Percentiles rank a stretch among this genome's conserved stretches.
phyloP scores from a whole-genome alignment of 768 basidiomycete genomes.

The Lactifluus hygrophoroides region DNA sequence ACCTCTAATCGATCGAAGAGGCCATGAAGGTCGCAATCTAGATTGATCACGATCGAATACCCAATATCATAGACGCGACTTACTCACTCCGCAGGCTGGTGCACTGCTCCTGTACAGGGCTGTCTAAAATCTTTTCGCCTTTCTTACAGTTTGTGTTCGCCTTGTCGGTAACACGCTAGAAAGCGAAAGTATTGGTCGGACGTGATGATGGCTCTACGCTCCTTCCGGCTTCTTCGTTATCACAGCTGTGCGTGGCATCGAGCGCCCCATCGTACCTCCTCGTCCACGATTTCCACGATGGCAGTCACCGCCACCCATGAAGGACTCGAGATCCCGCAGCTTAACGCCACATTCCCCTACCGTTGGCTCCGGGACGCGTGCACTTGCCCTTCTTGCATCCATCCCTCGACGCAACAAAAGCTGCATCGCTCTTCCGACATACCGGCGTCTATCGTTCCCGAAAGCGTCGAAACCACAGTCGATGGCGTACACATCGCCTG shows the following conservation, averaged over 20 bases:
- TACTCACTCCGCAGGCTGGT: no score
- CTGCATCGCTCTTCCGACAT: conserved; percentile 63
- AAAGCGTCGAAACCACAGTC: conserved; percentile 30
- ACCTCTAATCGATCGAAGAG: no score
- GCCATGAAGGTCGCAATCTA: no score
- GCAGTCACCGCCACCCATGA: background rate
- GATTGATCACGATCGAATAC: no score
- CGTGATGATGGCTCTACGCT: background rate
- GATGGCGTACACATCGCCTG: conserved; percentile 47
- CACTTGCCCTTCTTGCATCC: conserved; percentile 60
- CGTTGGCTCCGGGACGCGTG: conserved; percentile 85
- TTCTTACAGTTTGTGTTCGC: background rate
- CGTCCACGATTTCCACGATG: background rate
- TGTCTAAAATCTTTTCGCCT: no score
- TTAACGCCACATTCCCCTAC: conserved; percentile 47
- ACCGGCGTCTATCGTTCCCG: conserved; percentile 40
- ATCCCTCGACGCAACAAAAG: conserved; percentile 74
- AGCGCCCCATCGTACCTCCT: background rate
- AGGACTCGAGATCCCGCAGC: conserved; percentile 19
- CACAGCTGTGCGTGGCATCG: background rate
- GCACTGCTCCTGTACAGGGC: no score
- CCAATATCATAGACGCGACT: no score
- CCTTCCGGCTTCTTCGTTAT: background rate
- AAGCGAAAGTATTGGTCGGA: background rate
- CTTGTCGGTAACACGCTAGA: background rate